Base-by-base conservation (phyloP, 495 filamentous ascomycete species). In the Hypoxylon fragiforme region DNA sequence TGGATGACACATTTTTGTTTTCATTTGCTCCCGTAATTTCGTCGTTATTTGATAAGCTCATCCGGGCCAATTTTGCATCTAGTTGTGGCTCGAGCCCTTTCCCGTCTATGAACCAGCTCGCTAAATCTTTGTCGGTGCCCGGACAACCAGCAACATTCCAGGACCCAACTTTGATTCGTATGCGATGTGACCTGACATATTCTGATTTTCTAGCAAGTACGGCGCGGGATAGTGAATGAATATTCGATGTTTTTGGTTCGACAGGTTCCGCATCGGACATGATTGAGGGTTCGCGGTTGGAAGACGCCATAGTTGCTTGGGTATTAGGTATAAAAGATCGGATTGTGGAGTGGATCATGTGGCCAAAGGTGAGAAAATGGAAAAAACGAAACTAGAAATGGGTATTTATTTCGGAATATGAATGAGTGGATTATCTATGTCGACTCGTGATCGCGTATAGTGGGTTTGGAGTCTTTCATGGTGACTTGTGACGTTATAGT, bases 121-220 rank as follows among this genome's bases (percentile, higher is more conserved):
- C 87, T 6, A 97, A 73, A 67, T 96, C 92, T 54, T 88, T 86
- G 67, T 95, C 91, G 1, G 90, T 92, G 24, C 86, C 88, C 31
- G 85, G 79, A 49, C 86, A 81, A 1, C 87, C 84, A 6, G 91
- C 95, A 20, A 97, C 90, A 70, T 99, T 99, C 95, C 95, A 99
- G 1, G 87, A 85, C 3, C 91, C 94, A 16, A 97, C 76, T 63
- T 95, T 97, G 60, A 97, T 80, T 48, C 82, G 83, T 45, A 96
- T 81, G 21, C 80, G 79, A 46, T 79, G 78, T 22, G 84, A 79
- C 9, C 79, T 80, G 7, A 85, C 86, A 65, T 91, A 99, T 62
- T 97, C 91, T 30, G 82, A 70, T 53, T 84, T 83, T 34, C 94
- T 77, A 8, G 85, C 84, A 65, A 83, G 81, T 13, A 97, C 74